Conservation (phyloP, 352 stramenopile genomes). For the Pythium scleroteichum region DNA sequence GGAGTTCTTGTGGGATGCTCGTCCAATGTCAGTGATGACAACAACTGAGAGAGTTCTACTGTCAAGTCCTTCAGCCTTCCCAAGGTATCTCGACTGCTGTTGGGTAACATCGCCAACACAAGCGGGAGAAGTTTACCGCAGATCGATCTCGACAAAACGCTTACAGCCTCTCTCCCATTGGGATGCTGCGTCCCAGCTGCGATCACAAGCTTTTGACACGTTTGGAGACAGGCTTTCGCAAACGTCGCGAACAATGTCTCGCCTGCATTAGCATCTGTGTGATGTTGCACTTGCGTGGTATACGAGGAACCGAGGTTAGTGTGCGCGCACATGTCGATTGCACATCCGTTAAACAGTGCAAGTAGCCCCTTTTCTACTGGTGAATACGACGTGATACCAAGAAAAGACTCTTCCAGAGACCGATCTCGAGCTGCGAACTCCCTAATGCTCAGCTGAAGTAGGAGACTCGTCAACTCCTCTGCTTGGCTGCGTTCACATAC, state of each 20-base stretch:
- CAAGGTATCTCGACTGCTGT: conserved; percentile 11
- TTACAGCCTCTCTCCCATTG: background rate
- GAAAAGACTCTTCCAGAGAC: background rate
- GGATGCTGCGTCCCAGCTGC: background rate
- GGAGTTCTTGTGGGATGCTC: too few relatives aligned
- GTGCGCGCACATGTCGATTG: conserved; percentile 19
- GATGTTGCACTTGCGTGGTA: too few relatives aligned
- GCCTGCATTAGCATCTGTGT: background rate
- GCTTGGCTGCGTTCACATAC: conserved; percentile 11
- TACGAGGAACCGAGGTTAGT: background rate
- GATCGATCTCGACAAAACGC: conserved; percentile 8
- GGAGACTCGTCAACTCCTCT: conserved; percentile 8
- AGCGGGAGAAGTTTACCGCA: conserved; percentile 26
- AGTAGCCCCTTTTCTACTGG: conserved; percentile 23
- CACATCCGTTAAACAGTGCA: conserved; percentile 22
- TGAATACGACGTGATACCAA: background rate
- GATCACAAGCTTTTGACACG: conserved; percentile 20
- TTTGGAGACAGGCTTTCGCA: conserved; percentile 39
- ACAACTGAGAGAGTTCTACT: conserved; percentile 1
- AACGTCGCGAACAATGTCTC: conserved; percentile 47
- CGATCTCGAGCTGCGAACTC: background rate
- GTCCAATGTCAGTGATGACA: background rate
- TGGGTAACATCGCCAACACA: conserved; percentile 21
- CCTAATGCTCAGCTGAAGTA: conserved; percentile 16
- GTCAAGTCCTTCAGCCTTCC: conserved; percentile 11